A percentile compares a stretch with the other conserved stretches of the same genome.
These are phyloP conservation scores for Aphanomyces euteiches DNA, from an alignment of 352 stramenopile species.

Conservation along the genomic window DNA sequence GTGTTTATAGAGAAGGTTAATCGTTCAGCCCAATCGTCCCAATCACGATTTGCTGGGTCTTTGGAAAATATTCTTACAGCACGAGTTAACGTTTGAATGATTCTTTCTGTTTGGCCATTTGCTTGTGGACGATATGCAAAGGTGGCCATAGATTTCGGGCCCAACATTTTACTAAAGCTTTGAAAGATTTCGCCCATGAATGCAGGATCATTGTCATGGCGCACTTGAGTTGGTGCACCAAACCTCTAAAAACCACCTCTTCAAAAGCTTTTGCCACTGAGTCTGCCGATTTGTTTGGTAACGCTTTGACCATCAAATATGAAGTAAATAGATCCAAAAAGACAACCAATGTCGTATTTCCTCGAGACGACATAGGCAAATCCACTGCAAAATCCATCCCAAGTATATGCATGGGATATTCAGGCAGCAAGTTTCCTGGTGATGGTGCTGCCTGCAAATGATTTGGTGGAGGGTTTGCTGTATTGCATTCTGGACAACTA, in stretches of 20 bases:
- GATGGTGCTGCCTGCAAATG: too few relatives aligned
- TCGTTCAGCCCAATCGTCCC: neutral
- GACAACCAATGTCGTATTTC: too few relatives aligned
- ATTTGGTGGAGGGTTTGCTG: too few relatives aligned
- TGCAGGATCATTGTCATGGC: neutral
- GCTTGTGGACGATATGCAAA: neutral
- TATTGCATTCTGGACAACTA: too few relatives aligned
- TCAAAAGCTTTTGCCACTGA: too few relatives aligned
- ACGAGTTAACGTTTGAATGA: neutral
- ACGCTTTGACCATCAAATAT: too few relatives aligned
- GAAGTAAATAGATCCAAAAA: too few relatives aligned
- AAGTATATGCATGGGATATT: too few relatives aligned
- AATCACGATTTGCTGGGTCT: neutral
- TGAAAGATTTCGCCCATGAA: neutral
- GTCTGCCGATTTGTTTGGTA: too few relatives aligned
- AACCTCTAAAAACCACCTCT: neutral
- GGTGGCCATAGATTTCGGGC: neutral
- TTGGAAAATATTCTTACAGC: slow-evolving; percentile 1
- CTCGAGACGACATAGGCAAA: too few relatives aligned
- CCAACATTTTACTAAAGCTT: neutral
- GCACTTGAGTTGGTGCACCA: neutral
- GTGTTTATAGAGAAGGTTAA: neutral
- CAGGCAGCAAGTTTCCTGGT: too few relatives aligned
- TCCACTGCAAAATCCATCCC: too few relatives aligned
- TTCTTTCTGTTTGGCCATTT: neutral